phyloP scores from a whole-genome alignment of 169 alveolate genomes.

The Cryptosporidium baileyi region DNA sequence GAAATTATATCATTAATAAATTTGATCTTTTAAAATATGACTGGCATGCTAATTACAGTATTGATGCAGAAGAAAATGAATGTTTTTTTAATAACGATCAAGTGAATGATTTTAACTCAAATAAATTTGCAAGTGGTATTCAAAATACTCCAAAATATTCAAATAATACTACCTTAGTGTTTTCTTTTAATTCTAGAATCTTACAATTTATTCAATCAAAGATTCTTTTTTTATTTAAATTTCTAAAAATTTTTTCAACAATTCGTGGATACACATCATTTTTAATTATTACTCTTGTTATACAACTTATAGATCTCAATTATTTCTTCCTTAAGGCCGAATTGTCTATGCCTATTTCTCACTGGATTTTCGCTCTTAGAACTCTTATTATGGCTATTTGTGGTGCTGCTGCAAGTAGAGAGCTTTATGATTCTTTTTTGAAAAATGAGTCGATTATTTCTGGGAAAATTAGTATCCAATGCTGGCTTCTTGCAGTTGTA shows the following conservation, averaged over 20 bases:
- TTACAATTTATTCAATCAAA: no score
- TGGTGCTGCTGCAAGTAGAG: constrained; percentile 59
- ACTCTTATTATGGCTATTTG: constrained; percentile 79
- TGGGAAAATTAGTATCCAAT: constrained; percentile 45
- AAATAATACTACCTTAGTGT: not conserved
- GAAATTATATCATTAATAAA: constrained; percentile 54
- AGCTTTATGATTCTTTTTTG: constrained; percentile 36
- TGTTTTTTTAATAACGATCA: not conserved
- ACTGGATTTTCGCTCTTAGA: constrained; percentile 78
- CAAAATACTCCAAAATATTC: not conserved
- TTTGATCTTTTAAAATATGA: constrained; percentile 67
- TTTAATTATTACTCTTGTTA: constrained; percentile 75
- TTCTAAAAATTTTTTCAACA: constrained; percentile 79
- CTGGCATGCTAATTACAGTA: constrained; percentile 71
- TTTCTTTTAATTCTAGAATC: not conserved
- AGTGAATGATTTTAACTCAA: not conserved
- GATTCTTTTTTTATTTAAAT: not conserved
- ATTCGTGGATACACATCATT: constrained; percentile 74
- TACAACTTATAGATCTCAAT: constrained; percentile 80
- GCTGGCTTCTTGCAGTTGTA: constrained; percentile 12
- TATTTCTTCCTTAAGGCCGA: constrained; percentile 83
- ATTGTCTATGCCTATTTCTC: constrained; percentile 81
- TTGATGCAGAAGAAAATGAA: constrained; percentile 3
- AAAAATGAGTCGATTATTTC: not conserved
- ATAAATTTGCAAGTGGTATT: not conserved